Evolutionary conservation across 1,284 basidiomycete genomes (phyloP).

Genomic region (Moniliella sp.): DNA sequence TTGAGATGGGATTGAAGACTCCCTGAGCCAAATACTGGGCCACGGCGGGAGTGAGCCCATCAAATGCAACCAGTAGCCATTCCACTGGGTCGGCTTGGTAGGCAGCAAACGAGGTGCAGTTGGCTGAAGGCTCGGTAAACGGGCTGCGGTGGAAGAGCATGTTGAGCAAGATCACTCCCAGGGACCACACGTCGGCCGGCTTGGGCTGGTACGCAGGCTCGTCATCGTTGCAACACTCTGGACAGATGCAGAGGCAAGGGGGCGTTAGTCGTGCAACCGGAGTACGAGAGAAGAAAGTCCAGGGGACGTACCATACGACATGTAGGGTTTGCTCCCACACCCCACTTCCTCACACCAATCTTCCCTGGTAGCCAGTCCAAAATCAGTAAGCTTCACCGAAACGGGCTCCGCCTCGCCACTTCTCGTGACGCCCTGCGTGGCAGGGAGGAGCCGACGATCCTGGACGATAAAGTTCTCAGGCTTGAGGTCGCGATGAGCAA

Average conservation of each 20-base stretch:
- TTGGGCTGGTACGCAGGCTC: conserved; percentile 75
- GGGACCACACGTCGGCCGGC: conserved; percentile 91
- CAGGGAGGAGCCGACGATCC: conserved; percentile 20
- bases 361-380: conserved; percentile 78
- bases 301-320: conserved; percentile 71
- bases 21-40: conserved; percentile 63
- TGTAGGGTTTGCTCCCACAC: conserved; percentile 93
- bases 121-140: conserved; percentile 76
- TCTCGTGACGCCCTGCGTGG: background rate
- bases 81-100: conserved; percentile 57
- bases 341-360: conserved; percentile 79
- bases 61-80: conserved; percentile 73
- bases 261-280: too few species aligned
- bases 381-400: conserved; percentile 79
- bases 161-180: conserved; percentile 94
- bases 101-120: conserved; percentile 52
- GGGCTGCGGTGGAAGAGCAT: conserved; percentile 96
- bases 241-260: too few species aligned
- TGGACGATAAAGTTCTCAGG: conserved; percentile 43
- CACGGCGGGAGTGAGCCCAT: conserved; percentile 70
- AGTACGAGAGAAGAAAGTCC: too few species aligned
- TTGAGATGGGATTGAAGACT: conserved; percentile 67
- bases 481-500: conserved; percentile 93
- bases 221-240: conserved; percentile 92
- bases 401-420: conserved; percentile 28